phyloP scores from a whole-genome alignment of 495 filamentous ascomycete genomes.

The Pseudomonodictys pantanalensis region DNA sequence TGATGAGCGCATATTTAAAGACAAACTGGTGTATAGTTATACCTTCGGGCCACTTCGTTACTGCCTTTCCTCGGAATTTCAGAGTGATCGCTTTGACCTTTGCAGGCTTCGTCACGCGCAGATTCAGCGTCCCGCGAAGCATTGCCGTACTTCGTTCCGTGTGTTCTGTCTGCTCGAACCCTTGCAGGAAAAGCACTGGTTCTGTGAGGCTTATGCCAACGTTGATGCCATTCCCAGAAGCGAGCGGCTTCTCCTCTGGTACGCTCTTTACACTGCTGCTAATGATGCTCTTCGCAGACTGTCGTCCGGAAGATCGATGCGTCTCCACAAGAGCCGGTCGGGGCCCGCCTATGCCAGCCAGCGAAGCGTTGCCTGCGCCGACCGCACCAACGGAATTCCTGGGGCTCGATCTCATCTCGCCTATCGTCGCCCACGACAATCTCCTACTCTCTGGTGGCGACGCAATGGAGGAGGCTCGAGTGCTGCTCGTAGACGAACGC shows the following conservation, averaged over 20 bases:
- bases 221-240: conserved; percentile 50
- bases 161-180: conserved; percentile 79
- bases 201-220: conserved; percentile 65
- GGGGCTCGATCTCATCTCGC: conserved; percentile 30
- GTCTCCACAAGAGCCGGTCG: conserved; percentile 27
- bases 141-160: conserved; percentile 71
- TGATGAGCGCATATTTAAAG: neutral
- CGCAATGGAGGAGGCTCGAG: conserved; percentile 19
- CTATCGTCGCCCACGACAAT: conserved; percentile 22
- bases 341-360: neutral
- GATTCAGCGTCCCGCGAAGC: conserved; percentile 75
- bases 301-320: conserved; percentile 19
- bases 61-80: conserved; percentile 77
- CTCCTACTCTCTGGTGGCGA: conserved; percentile 26
- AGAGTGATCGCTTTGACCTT: conserved; percentile 95
- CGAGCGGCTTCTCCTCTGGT: conserved; percentile 50
- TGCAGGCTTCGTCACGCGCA: conserved; percentile 81
- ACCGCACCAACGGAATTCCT: conserved; percentile 20
- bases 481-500: conserved; percentile 15
- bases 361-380: no score
- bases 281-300: conserved; percentile 16
- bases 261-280: conserved; percentile 28
- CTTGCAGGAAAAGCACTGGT: conserved; percentile 83
- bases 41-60: conserved; percentile 97
- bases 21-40: conserved; percentile 19